Evolutionary conservation across 1,139 yeast genomes (phyloP).

Genomic region (Protomyces pachydermus): DNA sequence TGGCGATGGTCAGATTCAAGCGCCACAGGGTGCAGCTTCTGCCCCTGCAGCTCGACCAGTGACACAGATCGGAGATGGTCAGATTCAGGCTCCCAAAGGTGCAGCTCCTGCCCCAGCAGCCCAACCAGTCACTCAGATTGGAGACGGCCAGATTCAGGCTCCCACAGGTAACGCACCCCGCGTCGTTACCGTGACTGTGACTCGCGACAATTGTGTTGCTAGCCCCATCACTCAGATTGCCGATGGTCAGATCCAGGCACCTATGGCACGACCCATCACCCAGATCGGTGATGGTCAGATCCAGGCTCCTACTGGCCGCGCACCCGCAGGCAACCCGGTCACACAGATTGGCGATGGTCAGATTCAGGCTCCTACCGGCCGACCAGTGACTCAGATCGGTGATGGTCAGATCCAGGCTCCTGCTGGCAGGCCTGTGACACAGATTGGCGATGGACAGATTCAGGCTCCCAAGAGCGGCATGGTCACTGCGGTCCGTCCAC

Average conservation of each 20-base stretch:
- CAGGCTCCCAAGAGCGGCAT: conserved; percentile 36
- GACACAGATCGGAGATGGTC: conserved; percentile 42
- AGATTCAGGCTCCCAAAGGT: conserved; percentile 40
- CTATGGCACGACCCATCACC: conserved; percentile 38
- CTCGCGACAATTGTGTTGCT: conserved; percentile 33
- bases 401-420: conserved; percentile 49
- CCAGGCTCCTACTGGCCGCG: conserved; percentile 45
- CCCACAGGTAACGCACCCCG: conserved; percentile 41
- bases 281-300: conserved; percentile 62
- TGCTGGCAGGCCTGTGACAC: conserved; percentile 41
- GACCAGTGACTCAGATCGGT: conserved; percentile 45
- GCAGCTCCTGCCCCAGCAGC: conserved; percentile 30
- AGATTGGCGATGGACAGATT: conserved; percentile 41
- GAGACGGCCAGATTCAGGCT: conserved; percentile 49
- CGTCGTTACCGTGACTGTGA: conserved; percentile 22
- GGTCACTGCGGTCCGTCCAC: conserved; percentile 39
- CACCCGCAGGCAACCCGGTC: conserved; percentile 37
- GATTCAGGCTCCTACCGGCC: conserved; percentile 39
- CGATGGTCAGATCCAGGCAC: conserved; percentile 49
- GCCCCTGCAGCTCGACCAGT: conserved; percentile 33
- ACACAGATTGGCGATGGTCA: conserved; percentile 43
- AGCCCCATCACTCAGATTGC: conserved; percentile 45
- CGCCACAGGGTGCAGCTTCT: conserved; percentile 33
- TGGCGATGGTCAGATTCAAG: conserved; percentile 43
- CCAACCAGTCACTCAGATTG: conserved; percentile 45